Base-by-base conservation (phyloP, 352 stramenopile genomes). In the Phytophthora citrophthora region DNA sequence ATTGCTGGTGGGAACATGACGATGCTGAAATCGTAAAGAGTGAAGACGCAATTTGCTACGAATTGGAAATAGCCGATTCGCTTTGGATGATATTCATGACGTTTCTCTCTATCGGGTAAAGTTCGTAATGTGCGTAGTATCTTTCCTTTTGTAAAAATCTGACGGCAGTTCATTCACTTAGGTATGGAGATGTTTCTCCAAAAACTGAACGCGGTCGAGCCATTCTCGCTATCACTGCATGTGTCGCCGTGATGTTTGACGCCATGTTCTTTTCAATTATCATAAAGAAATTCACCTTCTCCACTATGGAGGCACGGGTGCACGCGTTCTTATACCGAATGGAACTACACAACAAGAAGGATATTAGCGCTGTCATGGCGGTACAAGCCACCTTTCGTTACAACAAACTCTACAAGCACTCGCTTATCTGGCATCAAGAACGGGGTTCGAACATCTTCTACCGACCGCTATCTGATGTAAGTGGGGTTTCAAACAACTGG, bases 361-460 rank as follows among this genome's bases (percentile, higher is more conserved):
- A 89, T 12, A 34, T 87, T 23, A 88, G 76, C 32, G 78, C 76
- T 0, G 81, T 91, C 27, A 77, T 91, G 70, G 83, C 83, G 2
- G 70, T 91, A 49, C 83, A 91, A 38, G 78, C 80, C 13, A 82
- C 76, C n/a, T 88, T 81, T 60, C 83, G 77, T 1, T 90, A 82
- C 63, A 79, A 75, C 50, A 90, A 88, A 57, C 89, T 79, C 18
- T 89, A 91, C 60, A 72, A 68, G 31, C 60, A 77, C 2, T 89
- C 83, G 20, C 68, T 90, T 23, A 82, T 83, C 55, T 91, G 83
- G 83, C 80, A 91, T 50, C 77, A 89, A 59, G 69, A 89, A 41
- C 48, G 65, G 12, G 62, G 61, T n/a, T 78, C 76, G 16, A 70
- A 64, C 13, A 43, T 70, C 23, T 67, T 84, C 9, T 86, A 87